phyloP scores from a whole-genome alignment of 73 alveolate genomes.

The Symbiodinium pilosum region DNA sequence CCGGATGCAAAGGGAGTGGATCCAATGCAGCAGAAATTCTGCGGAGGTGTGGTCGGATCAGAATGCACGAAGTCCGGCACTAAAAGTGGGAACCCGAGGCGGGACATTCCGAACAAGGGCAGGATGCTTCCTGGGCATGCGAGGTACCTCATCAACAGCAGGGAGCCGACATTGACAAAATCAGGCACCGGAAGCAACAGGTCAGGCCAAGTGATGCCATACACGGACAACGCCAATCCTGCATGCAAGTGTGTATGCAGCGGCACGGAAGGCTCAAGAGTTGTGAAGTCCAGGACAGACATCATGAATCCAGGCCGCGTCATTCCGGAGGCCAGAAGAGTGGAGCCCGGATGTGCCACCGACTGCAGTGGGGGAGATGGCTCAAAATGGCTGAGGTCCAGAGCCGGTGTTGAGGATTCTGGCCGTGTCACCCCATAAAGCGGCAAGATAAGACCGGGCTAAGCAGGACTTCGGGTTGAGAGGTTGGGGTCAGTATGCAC shows the following conservation, averaged over 20 bases:
- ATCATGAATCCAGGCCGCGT: neutral
- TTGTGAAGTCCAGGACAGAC: slow-evolving; percentile 5
- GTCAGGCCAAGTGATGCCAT: slow-evolving; percentile 25
- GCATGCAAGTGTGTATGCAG: neutral
- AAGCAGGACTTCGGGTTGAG: neutral
- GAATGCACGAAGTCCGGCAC: slow-evolving; percentile 7
- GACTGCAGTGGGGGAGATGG: neutral
- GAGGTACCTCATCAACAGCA: neutral
- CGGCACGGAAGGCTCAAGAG: neutral
- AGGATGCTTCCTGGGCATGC: neutral
- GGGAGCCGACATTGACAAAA: slow-evolving; percentile 8
- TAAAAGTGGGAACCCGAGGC: neutral
- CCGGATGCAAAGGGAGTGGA: slow-evolving; percentile 1
- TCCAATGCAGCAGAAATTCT: neutral
- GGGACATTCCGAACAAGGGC: slow-evolving; percentile 24
- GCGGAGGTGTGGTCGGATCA: neutral
- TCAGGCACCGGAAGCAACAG: neutral
- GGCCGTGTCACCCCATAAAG: neutral
- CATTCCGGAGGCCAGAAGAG: neutral
- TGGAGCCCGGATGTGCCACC: neutral
- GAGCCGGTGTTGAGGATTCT: neutral
- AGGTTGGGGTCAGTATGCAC: neutral
- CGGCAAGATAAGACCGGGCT: neutral
- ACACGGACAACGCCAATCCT: slow-evolving; percentile 12
- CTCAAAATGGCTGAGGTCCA: slow-evolving; percentile 18